phyloP scores from a whole-genome alignment of 306 rosid genomes.

The Cucurbita ficifolia region DNA sequence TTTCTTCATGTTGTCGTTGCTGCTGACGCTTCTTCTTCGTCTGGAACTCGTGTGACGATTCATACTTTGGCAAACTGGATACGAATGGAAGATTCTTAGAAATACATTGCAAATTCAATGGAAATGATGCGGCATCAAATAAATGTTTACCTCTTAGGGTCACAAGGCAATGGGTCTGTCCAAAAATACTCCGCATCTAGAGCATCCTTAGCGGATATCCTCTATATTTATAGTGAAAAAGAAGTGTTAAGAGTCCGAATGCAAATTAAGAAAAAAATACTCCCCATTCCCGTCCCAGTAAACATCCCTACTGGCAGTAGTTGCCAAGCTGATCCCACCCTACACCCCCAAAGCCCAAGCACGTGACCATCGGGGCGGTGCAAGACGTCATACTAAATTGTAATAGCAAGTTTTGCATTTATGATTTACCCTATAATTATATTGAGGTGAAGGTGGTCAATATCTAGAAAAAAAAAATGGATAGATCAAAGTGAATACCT shows the following conservation, averaged over 20 bases:
- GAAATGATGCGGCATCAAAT: neutral
- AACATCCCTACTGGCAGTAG: neutral
- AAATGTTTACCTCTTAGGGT: conserved; percentile 27
- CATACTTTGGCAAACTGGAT: conserved; percentile 32
- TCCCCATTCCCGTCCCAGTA: neutral
- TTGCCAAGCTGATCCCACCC: neutral
- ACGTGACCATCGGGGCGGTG: neutral
- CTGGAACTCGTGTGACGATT: conserved; percentile 40
- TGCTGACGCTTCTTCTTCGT: conserved; percentile 40
- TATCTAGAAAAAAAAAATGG: neutral
- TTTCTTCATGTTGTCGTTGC: conserved; percentile 36
- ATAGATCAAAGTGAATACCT: conserved; percentile 14
- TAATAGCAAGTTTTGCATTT: neutral
- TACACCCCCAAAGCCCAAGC: neutral
- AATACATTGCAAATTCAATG: neutral
- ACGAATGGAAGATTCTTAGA: neutral
- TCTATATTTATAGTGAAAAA: conserved; percentile 7
- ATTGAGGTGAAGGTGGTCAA: neutral
- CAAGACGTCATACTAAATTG: neutral
- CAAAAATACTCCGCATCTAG: conserved; percentile 44
- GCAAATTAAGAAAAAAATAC: neutral
- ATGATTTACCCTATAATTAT: neutral
- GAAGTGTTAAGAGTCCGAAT: neutral
- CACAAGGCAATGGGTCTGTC: conserved; percentile 40
- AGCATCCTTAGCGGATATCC: conserved; percentile 41